These are phyloP conservation scores for Coniochaeta ligniaria DNA, from an alignment of 2,329 filamentous ascomycete genomes.

Conservation along the genomic window DNA sequence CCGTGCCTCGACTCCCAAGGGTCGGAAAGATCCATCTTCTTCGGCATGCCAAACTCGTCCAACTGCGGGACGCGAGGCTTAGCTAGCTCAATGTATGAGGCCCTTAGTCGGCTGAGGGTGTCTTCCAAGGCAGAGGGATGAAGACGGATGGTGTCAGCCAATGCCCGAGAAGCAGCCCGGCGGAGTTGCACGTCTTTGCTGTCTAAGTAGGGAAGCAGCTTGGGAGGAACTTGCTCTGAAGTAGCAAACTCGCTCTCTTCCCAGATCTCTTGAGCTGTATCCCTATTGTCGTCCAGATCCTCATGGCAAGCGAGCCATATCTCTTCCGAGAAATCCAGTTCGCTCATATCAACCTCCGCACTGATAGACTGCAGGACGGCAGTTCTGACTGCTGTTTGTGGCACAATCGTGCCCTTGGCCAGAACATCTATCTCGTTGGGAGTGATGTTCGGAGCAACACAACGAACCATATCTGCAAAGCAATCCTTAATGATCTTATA, in stretches of 20 bases:
- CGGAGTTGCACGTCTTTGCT: conserved; percentile 76
- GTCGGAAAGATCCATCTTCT: conserved; percentile 79
- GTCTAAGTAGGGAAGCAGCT: conserved; percentile 71
- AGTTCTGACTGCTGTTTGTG: conserved; percentile 72
- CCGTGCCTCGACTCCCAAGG: conserved; percentile 90
- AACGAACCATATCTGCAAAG: conserved; percentile 77
- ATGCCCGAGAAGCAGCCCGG: conserved; percentile 71
- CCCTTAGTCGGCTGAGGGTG: conserved; percentile 59
- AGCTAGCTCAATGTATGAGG: conserved; percentile 68
- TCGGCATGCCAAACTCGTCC: conserved; percentile 91
- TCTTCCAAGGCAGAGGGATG: conserved; percentile 53
- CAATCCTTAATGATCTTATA: conserved; percentile 95
- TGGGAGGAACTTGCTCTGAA: conserved; percentile 54
- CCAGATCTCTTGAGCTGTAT: conserved; percentile 84
- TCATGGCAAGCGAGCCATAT: conserved; percentile 94
- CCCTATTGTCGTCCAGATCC: conserved; percentile 78
- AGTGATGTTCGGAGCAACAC: conserved; percentile 74
- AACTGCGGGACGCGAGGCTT: conserved; percentile 78
- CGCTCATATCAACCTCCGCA: conserved; percentile 84
- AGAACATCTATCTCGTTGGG: conserved; percentile 66
- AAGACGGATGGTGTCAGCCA: conserved; percentile 64
- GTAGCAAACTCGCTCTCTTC: conserved; percentile 81
- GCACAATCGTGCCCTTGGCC: conserved; percentile 70
- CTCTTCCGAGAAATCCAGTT: conserved; percentile 78
- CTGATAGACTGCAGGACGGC: conserved; percentile 85